A percentile compares a stretch with the other conserved stretches of the same genome.
Evolutionary conservation across 768 basidiomycete species (phyloP).

Genomic region (Hygrocybe coccinea): DNA sequence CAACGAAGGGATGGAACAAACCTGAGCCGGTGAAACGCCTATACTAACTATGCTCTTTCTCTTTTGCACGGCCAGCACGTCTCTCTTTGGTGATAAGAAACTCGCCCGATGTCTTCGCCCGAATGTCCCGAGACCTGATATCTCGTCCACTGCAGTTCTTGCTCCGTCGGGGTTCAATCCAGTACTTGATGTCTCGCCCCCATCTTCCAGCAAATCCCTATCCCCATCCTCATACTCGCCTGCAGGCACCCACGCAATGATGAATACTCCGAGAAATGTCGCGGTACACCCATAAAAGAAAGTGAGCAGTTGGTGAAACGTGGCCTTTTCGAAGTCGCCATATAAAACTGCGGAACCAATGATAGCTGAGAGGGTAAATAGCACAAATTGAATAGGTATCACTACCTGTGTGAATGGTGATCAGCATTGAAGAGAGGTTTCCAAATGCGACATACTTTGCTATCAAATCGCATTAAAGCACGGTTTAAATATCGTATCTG

Average conservation of each 20-base stretch:
- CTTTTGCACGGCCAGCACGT: slow-evolving; percentile 44
- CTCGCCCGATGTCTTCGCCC: slow-evolving; percentile 37
- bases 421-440: background rate
- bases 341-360: slow-evolving; percentile 91
- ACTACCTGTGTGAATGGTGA: slow-evolving; percentile 53
- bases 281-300: slow-evolving; percentile 84
- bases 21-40: slow-evolving; percentile 73
- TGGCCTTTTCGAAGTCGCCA: slow-evolving; percentile 82
- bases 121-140: slow-evolving; percentile 29
- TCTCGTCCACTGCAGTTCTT: slow-evolving; percentile 20
- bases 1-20: slow-evolving; percentile 19
- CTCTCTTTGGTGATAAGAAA: slow-evolving; percentile 45
- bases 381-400: slow-evolving; percentile 91
- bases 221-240: slow-evolving; percentile 27
- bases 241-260: slow-evolving; percentile 67
- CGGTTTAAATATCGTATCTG: slow-evolving; percentile 82
- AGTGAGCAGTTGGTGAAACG: slow-evolving; percentile 76
- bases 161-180: slow-evolving; percentile 2
- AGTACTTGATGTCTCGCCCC: background rate
- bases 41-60: slow-evolving; percentile 57
- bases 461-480: slow-evolving; percentile 89
- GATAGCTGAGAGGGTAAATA: slow-evolving; percentile 91
- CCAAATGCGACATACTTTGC: slow-evolving; percentile 53
- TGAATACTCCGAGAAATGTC: slow-evolving; percentile 87
- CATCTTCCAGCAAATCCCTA: slow-evolving; percentile 6